Base-by-base conservation (phyloP, 108 stramenopile species). In the Mediolabrus comicus region DNA sequence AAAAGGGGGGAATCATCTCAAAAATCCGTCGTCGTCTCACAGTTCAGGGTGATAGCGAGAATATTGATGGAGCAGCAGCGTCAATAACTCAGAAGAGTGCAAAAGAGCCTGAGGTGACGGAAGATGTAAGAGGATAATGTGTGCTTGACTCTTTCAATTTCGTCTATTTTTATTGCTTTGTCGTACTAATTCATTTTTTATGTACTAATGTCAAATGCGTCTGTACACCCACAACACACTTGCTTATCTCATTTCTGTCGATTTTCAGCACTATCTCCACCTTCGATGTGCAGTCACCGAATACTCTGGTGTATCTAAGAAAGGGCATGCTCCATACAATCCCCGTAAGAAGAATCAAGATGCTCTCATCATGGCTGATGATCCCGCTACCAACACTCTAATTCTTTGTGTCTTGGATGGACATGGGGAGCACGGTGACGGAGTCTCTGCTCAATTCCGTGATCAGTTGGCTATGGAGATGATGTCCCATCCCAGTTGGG, bases 311-410 rank as follows among this genome's bases (percentile, higher is more conserved):
- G 87, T 96, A 13, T 93, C 94, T 61, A 95, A 96, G 82, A 98
- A 98, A 71, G 98, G 98, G 7, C 95, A 96, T 61, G 98, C 98
- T 31, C 98, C 98, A 39, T 98, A 99, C 87, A 97, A 99, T 69
- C 97, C 97, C 19, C 83, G 97, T 31, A 99, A 99, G 86, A 97
- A 97, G 86, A 99, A 99, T 62, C 98, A 99, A 71, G 98, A 99
- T 77, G 86, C 96, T 28, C 77, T 99, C 31, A 90, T 97, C 75
- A 98, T 99, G 97, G 90, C 88, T 8, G 96, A 97, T 62, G 95
- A 97, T 65, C 84, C 95, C 1, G 74, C 83, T 19, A 99, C 97
- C 14, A 91, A 91, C 59, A 87, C 91, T 34, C 83, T 98, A 53
- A 83, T 98, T 43, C 88, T 99, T 22, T 92, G 91, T 65, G 97